phyloP scores from a whole-genome alignment of 2,329 filamentous ascomycete species.

The Fusarium setosum region DNA sequence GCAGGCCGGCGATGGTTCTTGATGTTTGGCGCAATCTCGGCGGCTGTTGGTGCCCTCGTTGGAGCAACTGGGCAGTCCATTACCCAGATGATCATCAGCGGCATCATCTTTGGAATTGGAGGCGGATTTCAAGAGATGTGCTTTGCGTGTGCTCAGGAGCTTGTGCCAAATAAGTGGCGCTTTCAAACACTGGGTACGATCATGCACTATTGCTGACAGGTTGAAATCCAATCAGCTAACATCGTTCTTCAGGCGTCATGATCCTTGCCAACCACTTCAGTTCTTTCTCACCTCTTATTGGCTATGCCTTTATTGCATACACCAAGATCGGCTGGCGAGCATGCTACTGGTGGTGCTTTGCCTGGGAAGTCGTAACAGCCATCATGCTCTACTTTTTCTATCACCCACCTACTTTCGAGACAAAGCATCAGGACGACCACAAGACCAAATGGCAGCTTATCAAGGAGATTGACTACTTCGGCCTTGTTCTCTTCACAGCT shows the following conservation, averaged over 20 bases:
- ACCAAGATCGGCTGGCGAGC: constrained; percentile 44
- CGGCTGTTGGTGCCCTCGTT: constrained; percentile 51
- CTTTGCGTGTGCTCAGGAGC: constrained; percentile 48
- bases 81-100: constrained; percentile 52
- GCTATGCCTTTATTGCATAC: constrained; percentile 48
- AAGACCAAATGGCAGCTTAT: constrained; percentile 37
- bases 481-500: constrained; percentile 24
- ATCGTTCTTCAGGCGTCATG: constrained; percentile 34
- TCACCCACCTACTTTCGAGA: constrained; percentile 48
- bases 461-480: constrained; percentile 32
- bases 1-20: constrained; percentile 52
- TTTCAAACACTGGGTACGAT: constrained; percentile 42
- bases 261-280: constrained; percentile 46
- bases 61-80: constrained; percentile 52
- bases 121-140: constrained; percentile 54
- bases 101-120: constrained; percentile 51
- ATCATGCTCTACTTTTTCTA: constrained; percentile 47
- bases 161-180: constrained; percentile 45
- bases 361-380: constrained; percentile 39
- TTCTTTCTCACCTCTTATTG: constrained; percentile 45
- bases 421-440: constrained; percentile 42
- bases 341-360: constrained; percentile 49
- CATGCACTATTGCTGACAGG: not conserved
- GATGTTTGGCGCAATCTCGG: constrained; percentile 46
- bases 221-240: not conserved